These are phyloP conservation scores for Aureobasidium pullulans DNA, from an alignment of 2,329 filamentous ascomycete genomes.

Conservation along the genomic window DNA sequence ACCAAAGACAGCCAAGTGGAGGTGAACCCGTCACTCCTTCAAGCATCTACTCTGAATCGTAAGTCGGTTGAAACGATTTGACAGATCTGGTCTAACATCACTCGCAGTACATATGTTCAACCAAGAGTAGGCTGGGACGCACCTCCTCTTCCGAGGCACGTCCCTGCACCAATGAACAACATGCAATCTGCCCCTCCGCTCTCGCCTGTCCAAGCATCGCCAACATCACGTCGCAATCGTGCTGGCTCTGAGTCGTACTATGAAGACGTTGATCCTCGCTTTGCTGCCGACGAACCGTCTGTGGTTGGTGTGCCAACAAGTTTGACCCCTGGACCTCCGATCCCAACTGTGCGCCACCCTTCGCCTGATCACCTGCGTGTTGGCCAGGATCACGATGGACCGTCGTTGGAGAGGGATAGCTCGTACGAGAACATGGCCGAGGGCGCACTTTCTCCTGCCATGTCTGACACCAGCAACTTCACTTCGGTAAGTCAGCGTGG, in stretches of 20 bases:
- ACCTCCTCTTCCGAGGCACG: conserved; percentile 14
- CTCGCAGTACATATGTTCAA: conserved; percentile 35
- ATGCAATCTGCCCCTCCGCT: conserved; percentile 20
- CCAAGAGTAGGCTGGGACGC: conserved; percentile 39
- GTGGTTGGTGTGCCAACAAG: conserved; percentile 20
- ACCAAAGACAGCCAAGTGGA: conserved; percentile 61
- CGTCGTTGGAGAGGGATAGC: conserved; percentile 32
- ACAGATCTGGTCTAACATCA: background rate
- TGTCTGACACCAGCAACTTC: conserved; percentile 74
- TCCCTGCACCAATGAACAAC: conserved; percentile 16
- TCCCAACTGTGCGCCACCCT: conserved; percentile 19
- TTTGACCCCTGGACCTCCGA: conserved; percentile 15
- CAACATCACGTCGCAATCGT: conserved; percentile 23
- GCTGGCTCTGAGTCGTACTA: conserved; percentile 59
- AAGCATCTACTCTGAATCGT: conserved; percentile 70
- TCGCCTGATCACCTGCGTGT: background rate
- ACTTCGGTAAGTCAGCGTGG: conserved; percentile 85
- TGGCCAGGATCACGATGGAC: conserved; percentile 13
- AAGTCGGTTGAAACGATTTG: conserved; percentile 33
- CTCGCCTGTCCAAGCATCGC: conserved; percentile 24
- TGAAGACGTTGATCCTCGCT: conserved; percentile 87
- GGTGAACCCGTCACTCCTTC: conserved; percentile 56
- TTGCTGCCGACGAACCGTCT: conserved; percentile 47
- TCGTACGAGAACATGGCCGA: conserved; percentile 59
- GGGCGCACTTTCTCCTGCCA: conserved; percentile 60